A percentile compares a stretch with the other conserved stretches of the same genome.
Conservation (phyloP, 495 filamentous ascomycete species). For the Hyphodiscus hymeniophilus region DNA sequence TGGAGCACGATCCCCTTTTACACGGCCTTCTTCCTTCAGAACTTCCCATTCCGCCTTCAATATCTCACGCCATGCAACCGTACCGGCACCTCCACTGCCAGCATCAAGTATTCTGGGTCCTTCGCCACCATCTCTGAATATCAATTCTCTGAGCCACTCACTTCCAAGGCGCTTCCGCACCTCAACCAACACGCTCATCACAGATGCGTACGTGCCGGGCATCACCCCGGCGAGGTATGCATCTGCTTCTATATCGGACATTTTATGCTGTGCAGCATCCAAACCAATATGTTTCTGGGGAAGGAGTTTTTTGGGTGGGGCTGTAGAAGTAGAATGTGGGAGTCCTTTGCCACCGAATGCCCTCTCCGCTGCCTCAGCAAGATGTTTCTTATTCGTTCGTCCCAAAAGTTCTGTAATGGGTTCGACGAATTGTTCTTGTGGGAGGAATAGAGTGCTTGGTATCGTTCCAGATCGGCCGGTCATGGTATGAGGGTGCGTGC, state of each 20-base stretch:
- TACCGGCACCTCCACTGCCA: conserved; percentile 73
- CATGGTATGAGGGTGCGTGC: conserved; percentile 58
- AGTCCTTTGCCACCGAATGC: conserved; percentile 67
- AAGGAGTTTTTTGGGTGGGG: conserved; percentile 33
- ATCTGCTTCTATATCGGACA: conserved; percentile 85
- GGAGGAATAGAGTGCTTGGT: conserved; percentile 65
- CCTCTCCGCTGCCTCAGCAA: conserved; percentile 56
- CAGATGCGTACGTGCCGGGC: conserved; percentile 70
- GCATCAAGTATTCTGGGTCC: conserved; percentile 76
- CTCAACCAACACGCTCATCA: conserved; percentile 69
- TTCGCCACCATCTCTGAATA: conserved; percentile 54
- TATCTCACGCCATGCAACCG: conserved; percentile 79
- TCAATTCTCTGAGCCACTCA: conserved; percentile 64
- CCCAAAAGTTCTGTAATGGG: conserved; percentile 59
- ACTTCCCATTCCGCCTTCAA: conserved; percentile 70
- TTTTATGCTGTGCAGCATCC: conserved; percentile 58
- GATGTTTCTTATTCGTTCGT: conserved; percentile 61
- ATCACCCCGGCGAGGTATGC: conserved; percentile 69
- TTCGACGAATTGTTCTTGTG: conserved; percentile 53
- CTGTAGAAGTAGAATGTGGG: conserved; percentile 61
- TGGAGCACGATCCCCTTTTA: conserved; percentile 28
- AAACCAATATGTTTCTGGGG: conserved; percentile 63
- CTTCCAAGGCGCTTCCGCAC: conserved; percentile 75
- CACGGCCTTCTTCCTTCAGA: conserved; percentile 44
- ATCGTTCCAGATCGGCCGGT: conserved; percentile 55